Evolutionary conservation across 441 rosid genomes (phyloP).

Genomic region (Kokia cookei): DNA sequence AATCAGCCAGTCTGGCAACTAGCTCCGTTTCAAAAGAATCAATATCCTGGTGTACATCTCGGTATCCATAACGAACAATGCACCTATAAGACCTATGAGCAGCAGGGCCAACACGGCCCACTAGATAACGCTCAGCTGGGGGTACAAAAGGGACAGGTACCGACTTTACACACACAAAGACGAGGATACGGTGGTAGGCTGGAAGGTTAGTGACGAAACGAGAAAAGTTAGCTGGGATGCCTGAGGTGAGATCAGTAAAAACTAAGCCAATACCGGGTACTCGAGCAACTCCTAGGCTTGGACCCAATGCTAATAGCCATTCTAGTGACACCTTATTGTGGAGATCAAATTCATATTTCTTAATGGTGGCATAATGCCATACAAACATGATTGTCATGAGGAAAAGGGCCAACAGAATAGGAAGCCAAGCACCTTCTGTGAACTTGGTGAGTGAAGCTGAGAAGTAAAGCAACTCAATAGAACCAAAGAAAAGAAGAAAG

Average conservation of each 20-base stretch:
- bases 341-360: conserved; percentile 85
- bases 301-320: conserved; percentile 91
- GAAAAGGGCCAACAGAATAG: conserved; percentile 77
- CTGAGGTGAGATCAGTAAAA: conserved; percentile 84
- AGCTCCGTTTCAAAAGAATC: conserved; percentile 97
- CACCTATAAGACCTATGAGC: conserved; percentile 89
- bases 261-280: conserved; percentile 93
- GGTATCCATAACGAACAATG: conserved; percentile 91
- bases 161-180: conserved; percentile 87
- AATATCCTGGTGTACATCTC: conserved; percentile 94
- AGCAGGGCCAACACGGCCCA: conserved; percentile 95
- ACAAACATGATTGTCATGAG: conserved; percentile 84
- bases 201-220: conserved; percentile 98
- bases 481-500: conserved; percentile 83
- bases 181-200: conserved; percentile 86
- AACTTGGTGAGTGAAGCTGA: conserved; percentile 92
- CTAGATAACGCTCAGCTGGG: conserved; percentile 82
- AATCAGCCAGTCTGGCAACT: conserved; percentile 61
- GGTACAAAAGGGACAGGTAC: conserved; percentile 91
- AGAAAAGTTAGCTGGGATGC: conserved; percentile 91
- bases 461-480: conserved; percentile 86
- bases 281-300: conserved; percentile 82
- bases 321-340: conserved; percentile 93
- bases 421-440: conserved; percentile 98
- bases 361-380: conserved; percentile 92